Conservation (phyloP, 2,329 filamentous ascomycete species). For the Davidsoniella neocaledoniae region DNA sequence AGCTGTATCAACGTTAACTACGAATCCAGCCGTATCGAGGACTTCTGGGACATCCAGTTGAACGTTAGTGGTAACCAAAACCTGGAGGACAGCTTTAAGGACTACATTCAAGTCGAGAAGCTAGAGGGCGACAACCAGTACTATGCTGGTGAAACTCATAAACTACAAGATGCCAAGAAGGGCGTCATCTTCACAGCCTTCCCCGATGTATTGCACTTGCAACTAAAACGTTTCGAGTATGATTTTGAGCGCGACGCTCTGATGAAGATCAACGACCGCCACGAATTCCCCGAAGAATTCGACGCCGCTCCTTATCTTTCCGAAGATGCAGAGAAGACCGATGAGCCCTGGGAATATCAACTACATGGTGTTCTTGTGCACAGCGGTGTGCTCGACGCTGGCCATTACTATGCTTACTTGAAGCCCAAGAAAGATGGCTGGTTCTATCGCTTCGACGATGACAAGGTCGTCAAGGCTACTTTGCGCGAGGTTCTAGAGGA, state of each 20-base stretch:
- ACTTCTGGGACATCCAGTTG: constrained; percentile 97
- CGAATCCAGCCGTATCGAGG: constrained; percentile 86
- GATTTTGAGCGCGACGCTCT: constrained; percentile 91
- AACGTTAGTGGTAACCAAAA: constrained; percentile 92
- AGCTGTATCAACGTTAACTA: constrained; percentile 97
- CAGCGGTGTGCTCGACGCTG: constrained; percentile 89
- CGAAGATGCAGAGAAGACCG: constrained; percentile 64
- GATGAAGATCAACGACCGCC: constrained; percentile 96
- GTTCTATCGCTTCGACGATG: constrained; percentile 96
- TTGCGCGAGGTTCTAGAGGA: constrained; percentile 85
- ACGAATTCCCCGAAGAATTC: constrained; percentile 73
- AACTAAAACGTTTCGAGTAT: constrained; percentile 96
- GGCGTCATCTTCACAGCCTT: constrained; percentile 95
- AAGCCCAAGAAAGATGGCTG: constrained; percentile 84
- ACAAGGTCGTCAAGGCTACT: constrained; percentile 88
- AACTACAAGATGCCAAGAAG: constrained; percentile 91
- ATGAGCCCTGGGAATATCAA: constrained; percentile 76
- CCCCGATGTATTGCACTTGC: constrained; percentile 82
- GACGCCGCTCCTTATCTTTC: constrained; percentile 78
- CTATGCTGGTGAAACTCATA: constrained; percentile 74
- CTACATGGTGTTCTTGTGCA: constrained; percentile 91
- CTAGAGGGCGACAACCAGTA: constrained; percentile 98
- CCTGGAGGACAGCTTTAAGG: constrained; percentile 82
- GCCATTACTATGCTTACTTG: constrained; percentile 95
- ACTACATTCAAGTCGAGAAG: constrained; percentile 92